A percentile compares a stretch with the other conserved stretches of the same genome.
Evolutionary conservation across 768 basidiomycete genomes (phyloP).

Genomic region (Dendrothele bispora): DNA sequence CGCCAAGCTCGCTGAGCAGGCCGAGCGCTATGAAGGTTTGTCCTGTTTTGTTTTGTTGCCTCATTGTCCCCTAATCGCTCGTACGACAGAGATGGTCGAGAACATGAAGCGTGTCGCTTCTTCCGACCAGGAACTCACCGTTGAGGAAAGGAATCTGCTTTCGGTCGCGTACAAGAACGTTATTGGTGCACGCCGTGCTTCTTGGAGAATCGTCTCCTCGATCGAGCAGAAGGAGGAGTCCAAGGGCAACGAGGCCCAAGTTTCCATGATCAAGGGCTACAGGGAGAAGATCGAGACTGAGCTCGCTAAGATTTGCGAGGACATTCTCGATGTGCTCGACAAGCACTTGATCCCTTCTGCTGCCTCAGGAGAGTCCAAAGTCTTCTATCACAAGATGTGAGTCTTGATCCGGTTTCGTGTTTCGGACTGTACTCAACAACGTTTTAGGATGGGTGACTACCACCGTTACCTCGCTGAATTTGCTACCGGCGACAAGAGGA

Average conservation of each 20-base stretch:
- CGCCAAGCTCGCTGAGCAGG: conserved; percentile 99
- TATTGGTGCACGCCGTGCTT: conserved; percentile 96
- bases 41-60: conserved; percentile 9
- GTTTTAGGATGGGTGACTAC: conserved; percentile 94
- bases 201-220: conserved; percentile 97
- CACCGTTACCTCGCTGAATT: conserved; percentile 99
- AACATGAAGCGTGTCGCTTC: conserved; percentile 99
- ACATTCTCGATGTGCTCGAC: conserved; percentile 95
- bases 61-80: conserved; percentile 14
- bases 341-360: conserved; percentile 98
- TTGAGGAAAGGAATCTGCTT: conserved; percentile 97
- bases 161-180: conserved; percentile 99
- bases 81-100: conserved; percentile 85
- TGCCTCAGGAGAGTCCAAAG: conserved; percentile 95
- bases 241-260: conserved; percentile 95
- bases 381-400: conserved; percentile 99
- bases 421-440: neutral
- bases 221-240: conserved; percentile 99
- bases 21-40: conserved; percentile 97
- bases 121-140: conserved; percentile 96
- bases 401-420: conserved; percentile 24
- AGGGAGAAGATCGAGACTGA: conserved; percentile 97
- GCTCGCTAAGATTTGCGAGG: conserved; percentile 97
- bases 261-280: conserved; percentile 97
- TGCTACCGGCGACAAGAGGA: conserved; percentile 96